Evolutionary conservation across 1,284 basidiomycete species (phyloP), one percentile per base, ranked within the genome.

Genomic region (Cronartium ribicola): DNA sequence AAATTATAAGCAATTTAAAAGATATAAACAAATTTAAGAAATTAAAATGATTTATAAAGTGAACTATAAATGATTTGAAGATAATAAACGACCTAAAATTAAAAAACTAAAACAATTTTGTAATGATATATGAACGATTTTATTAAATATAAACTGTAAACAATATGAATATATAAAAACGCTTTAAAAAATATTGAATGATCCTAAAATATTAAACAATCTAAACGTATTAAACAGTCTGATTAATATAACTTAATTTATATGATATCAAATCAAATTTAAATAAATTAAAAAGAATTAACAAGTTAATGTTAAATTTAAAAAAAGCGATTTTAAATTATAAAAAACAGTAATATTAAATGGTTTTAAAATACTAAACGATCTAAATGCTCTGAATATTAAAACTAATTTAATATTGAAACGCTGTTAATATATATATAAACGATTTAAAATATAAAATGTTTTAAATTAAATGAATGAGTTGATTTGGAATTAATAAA

Each of bases 61-160:
- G 46, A 48, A 11, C 11, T 10, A 48, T 48, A n/a, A n/a, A n/a
- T 48, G 46, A 48, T 48, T 10, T 10, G 46, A 48, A 48, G 46
- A 48, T 48, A n/a, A n/a, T 48, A 48, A n/a, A 48, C 10, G n/a
- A 48, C 10, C 46, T 48, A 48, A n/a, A 48, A 48, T 48, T 11
- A 48, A 48, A 48, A 48, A 48, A 48, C 46, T 48, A 48, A 48
- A 48, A 48, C n/a, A 48, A 48, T 48, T n/a, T 48, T 48, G 10
- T 11, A 48, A 48, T 11, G n/a, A 48, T 48, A 11, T 48, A 11
- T 48, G n/a, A 48, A 48, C 10, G n/a, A 48, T 48, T n/a, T 48
- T 11, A 48, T 48, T 11, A 48, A 48, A 48, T 10, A 48, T 11
- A 11, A 48, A 48, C 10, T 48, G n/a, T 10, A 48, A 48, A 48